Evolutionary conservation across 1,284 basidiomycete genomes (phyloP), one percentile per base, ranked within the genome.

Genomic region (Ustilago loliicola): DNA sequence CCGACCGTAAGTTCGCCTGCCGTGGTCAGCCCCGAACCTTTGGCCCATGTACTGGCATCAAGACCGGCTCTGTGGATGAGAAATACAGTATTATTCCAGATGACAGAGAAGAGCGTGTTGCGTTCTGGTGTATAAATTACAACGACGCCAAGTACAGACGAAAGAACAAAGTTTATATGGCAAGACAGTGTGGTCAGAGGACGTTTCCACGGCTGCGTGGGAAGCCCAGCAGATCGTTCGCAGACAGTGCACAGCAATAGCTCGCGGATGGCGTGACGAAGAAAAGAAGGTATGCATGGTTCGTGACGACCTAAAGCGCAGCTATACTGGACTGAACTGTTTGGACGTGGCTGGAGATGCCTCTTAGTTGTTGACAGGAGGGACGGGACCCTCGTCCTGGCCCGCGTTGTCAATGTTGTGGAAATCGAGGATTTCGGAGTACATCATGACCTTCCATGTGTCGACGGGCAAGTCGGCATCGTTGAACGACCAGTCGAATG

Each of bases 401-500:
- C 73, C 74, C 25, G 74, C 72, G 64, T 79, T 78, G 70, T 85
- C 85, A 55, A 86, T 84, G 76, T 86, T 87, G 81, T 87, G 86
- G 80, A 87, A 87, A 63, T 87, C 85, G 47, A 88, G 83, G 54
- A 88, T 88, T 78, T 88, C 88, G 19, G 85, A 86, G 85, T 88
- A 88, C 88, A 88, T 88, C 88, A 88, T 88, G 83, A 98, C 96
- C 88, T 98, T 98, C 96, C 96, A 99, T 3, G 95, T 98, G 86
- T 99, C 96, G 29, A 99, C 94, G 0, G 97, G 97, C 52, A 99
- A 89, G 87, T 99, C 96, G n/a, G 97, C 97, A 81, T 99, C 96
- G 88, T 99, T 99, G 91, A 99, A 99, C 83, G 92, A 94, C 96
- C 96, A 99, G 87, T 99, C 96, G 84, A 99, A 99, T 84, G 94